Conservation (phyloP, 2,329 filamentous ascomycete genomes). For the Penicillium sp. region DNA sequence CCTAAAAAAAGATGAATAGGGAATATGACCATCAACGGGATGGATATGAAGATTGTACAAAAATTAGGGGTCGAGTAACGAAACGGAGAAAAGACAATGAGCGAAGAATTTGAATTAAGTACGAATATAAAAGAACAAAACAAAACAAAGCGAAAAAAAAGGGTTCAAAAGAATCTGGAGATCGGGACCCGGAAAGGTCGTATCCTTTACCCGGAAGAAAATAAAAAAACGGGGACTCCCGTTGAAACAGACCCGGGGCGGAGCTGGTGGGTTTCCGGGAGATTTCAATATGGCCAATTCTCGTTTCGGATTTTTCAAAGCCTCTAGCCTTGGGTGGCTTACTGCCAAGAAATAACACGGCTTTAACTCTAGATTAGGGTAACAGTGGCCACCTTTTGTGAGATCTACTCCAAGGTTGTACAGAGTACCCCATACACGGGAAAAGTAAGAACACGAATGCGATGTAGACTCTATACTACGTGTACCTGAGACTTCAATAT, state of each 20-base stretch:
- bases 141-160: neutral
- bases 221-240: neutral
- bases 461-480: neutral
- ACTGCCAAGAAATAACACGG: neutral
- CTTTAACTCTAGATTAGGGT: neutral
- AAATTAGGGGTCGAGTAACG: neutral
- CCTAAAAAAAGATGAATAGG: neutral
- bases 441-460: neutral
- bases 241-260: conserved; percentile 1
- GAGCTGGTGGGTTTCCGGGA: neutral
- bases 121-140: neutral
- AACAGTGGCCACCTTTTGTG: neutral
- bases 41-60: neutral
- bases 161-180: neutral
- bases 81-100: neutral
- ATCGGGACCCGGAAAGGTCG: neutral
- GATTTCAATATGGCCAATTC: neutral
- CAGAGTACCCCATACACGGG: too few relatives aligned
- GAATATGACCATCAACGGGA: neutral
- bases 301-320: neutral
- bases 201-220: neutral
- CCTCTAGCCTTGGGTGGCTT: neutral
- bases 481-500: neutral
- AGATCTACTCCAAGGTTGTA: too few relatives aligned
- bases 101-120: neutral